These are phyloP conservation scores for Cladosporium sp. DNA, from an alignment of 2,329 filamentous ascomycete species.

Conservation along the genomic window DNA sequence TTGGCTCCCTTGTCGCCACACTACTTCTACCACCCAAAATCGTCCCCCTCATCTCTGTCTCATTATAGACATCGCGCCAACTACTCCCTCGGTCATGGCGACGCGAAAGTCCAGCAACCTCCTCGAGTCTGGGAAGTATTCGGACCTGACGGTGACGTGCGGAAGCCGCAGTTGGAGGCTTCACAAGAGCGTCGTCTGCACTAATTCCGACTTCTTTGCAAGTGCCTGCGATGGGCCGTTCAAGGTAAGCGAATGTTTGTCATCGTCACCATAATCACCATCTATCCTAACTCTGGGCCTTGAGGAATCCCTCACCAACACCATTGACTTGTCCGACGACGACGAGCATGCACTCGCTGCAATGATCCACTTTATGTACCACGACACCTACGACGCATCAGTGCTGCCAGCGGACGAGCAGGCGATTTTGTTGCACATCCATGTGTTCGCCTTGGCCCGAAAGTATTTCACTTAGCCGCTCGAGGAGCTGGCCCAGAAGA, in stretches of 20 bases:
- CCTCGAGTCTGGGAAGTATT: conserved; percentile 14
- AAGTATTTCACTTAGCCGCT: neutral
- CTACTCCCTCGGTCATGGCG: no score
- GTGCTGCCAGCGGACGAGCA: neutral
- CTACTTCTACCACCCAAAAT: no score
- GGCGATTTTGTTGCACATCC: neutral
- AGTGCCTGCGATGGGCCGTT: conserved; percentile 13
- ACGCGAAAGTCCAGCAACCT: neutral
- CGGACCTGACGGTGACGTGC: conserved; percentile 23
- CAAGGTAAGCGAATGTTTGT: conserved; percentile 7
- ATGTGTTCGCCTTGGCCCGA: neutral
- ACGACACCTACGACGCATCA: conserved; percentile 2
- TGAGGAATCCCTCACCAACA: conserved; percentile 1
- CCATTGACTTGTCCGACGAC: conserved; percentile 12
- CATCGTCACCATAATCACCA: no score
- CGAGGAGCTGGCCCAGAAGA: neutral
- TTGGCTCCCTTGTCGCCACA: no score
- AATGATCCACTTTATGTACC: conserved; percentile 12
- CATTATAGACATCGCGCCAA: no score
- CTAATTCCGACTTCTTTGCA: conserved; percentile 22
- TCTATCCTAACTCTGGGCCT: neutral
- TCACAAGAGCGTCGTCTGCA: conserved; percentile 23
- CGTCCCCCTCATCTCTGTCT: no score
- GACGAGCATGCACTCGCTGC: conserved; percentile 9
- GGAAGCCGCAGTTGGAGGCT: conserved; percentile 18